Base-by-base conservation (phyloP, 805 yeast species). In the Tetrapisispora arboricola region DNA sequence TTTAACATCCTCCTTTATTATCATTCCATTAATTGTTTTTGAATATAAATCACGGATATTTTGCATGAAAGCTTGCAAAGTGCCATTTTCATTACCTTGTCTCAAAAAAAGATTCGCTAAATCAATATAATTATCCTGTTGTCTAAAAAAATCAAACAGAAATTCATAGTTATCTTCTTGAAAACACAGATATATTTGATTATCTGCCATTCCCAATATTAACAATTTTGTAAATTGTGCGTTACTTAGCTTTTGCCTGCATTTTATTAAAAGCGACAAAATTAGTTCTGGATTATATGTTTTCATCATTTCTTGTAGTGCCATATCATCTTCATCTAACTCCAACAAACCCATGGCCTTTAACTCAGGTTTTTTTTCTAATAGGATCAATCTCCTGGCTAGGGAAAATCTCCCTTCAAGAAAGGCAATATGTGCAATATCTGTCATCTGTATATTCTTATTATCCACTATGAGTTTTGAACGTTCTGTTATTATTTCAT, bases 401-500 rank as follows among this genome's bases (percentile, higher is more conserved):
- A 92, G 61, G 19, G 70, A 66, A 10, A 72, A 57, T 21, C 97
- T 67, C 1, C 97, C 97, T 59, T 90, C 96, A 3, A 45, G 32
- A 39, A 48, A 57, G 8, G 63, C 61, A 20, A 45, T 38, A 19
- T 51, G 42, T 2, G 60, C 52, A 36, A 60, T 43, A 29, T 41
- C 38, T 3, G 54, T 48, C 52, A 57, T 48, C 3, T 54, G 52
- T 13, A 85, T 62, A 41, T 73, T 73, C 8, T 66, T 61, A 12
- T 29, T 39, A 13, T 37, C 25, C 2, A 49, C 42, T 13, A 53
- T 13, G n/a, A 22, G 43, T 10, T 26, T 22, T 15, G 40, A 17
- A 24, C 46, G 45, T 4, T 40, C 27, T 6, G 72, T 54, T 1
- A 90, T 66, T 1, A 63, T 50, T 18, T 66, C 55, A 32, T 76